Conservation (phyloP, 495 filamentous ascomycete species). For the Hypoxylon fragiforme region DNA sequence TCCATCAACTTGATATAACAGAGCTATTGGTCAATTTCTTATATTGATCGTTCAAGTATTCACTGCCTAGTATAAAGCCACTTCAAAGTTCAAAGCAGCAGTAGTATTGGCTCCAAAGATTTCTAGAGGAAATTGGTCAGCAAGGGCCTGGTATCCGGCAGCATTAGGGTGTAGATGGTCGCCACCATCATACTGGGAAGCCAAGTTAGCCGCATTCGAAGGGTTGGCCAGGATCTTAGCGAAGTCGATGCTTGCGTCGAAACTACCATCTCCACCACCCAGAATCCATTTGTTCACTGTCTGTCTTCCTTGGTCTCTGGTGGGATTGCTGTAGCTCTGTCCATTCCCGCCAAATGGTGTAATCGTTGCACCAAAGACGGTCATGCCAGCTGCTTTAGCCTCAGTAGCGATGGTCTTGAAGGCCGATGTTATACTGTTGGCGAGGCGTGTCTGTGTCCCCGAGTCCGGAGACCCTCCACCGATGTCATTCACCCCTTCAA, state of each 20-base stretch:
- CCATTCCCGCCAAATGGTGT: slow-evolving; percentile 62
- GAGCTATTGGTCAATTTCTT: no score
- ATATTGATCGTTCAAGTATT: no score
- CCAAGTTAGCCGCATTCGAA: slow-evolving; percentile 47
- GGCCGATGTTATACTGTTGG: slow-evolving; percentile 54
- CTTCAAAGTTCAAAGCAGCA: no score
- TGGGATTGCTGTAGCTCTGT: slow-evolving; percentile 57
- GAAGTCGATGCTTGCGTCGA: slow-evolving; percentile 69
- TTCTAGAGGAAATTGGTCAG: slow-evolving; percentile 60
- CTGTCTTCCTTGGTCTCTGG: slow-evolving; percentile 59
- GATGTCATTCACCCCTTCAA: slow-evolving; percentile 74
- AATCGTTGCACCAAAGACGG: slow-evolving; percentile 67
- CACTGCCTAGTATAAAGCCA: neutral
- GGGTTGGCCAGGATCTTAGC: slow-evolving; percentile 59
- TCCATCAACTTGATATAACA: no score
- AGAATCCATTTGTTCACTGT: slow-evolving; percentile 68
- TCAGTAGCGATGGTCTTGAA: slow-evolving; percentile 62
- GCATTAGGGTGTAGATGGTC: slow-evolving; percentile 74
- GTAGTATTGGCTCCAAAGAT: slow-evolving; percentile 50
- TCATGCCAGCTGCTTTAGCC: slow-evolving; percentile 58
- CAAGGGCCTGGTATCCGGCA: slow-evolving; percentile 65
- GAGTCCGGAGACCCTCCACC: slow-evolving; percentile 55
- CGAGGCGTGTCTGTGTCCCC: slow-evolving; percentile 54
- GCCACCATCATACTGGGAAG: slow-evolving; percentile 61
- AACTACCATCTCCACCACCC: slow-evolving; percentile 50